These are phyloP conservation scores for Hyaloscypha variabilis DNA, from an alignment of 495 filamentous ascomycete genomes.

Conservation along the genomic window DNA sequence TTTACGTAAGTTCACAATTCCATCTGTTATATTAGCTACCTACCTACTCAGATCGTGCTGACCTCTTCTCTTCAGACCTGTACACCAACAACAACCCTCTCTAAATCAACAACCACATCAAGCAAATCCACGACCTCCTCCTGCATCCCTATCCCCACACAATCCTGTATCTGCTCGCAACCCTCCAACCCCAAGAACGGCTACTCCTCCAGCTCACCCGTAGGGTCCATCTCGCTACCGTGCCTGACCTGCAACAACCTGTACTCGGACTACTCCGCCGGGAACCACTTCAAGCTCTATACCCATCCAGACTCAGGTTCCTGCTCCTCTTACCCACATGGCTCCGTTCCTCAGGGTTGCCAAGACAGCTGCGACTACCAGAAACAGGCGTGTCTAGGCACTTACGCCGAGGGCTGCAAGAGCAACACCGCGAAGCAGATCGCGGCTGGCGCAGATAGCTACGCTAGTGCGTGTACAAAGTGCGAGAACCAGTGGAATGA, in stretches of 20 bases:
- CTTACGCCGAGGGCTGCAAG: conserved; percentile 44
- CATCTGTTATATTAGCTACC: no score
- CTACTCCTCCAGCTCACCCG: conserved; percentile 41
- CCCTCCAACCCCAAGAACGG: conserved; percentile 34
- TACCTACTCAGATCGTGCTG: no score
- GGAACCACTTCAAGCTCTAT: conserved; percentile 48
- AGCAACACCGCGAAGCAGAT: conserved; percentile 5
- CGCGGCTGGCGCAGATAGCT: conserved; percentile 9
- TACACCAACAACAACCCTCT: conserved; percentile 19
- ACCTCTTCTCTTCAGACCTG: conserved; percentile 7
- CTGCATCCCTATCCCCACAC: conserved; percentile 39
- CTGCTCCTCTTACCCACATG: conserved; percentile 38
- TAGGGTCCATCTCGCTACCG: conserved; percentile 46
- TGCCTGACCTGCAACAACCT: conserved; percentile 50
- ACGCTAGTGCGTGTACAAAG: conserved; percentile 33
- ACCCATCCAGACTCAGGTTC: conserved; percentile 32
- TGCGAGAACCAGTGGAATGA: conserved; percentile 42
- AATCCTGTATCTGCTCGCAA: conserved; percentile 44
- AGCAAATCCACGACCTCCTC: conserved; percentile 27
- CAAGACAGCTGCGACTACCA: conserved; percentile 47
- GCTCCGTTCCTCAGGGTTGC: conserved; percentile 37
- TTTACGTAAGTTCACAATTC: conserved; percentile 19
- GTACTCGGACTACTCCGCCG: conserved; percentile 29
- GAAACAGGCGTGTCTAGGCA: conserved; percentile 41
- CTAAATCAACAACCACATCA: background rate